Percentiles rank a stretch among this genome's conserved stretches.
Evolutionary conservation across 768 basidiomycete species (phyloP).

Genomic region (Russula dissimulans): DNA sequence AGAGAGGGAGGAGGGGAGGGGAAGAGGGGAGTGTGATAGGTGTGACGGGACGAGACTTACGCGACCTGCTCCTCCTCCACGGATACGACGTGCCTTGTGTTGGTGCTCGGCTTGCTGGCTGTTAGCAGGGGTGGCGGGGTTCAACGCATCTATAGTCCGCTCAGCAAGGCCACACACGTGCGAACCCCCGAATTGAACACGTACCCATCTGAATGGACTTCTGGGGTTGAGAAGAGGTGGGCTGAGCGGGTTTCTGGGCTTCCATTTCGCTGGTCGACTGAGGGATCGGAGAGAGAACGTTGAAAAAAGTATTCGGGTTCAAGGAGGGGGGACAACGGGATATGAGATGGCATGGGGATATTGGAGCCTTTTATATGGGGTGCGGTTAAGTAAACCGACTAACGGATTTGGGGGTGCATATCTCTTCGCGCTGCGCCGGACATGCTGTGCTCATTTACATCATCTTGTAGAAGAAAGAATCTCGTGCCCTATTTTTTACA

Average conservation of each 20-base stretch:
- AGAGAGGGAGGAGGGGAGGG: neutral
- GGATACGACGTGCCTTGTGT: conserved; percentile 47
- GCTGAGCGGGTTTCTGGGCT: conserved; percentile 23
- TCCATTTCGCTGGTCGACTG: conserved; percentile 22
- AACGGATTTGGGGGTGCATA: neutral
- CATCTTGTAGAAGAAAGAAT: neutral
- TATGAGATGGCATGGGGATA: neutral
- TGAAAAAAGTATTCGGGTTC: neutral
- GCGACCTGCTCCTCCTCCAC: conserved; percentile 57
- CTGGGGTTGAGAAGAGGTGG: conserved; percentile 46
- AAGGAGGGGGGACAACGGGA: neutral
- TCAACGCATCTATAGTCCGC: conserved; percentile 35
- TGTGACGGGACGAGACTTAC: neutral
- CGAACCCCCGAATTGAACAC: conserved; percentile 21
- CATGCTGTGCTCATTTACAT: neutral
- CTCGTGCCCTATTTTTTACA: too few species aligned
- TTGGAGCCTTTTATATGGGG: neutral
- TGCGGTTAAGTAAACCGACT: neutral
- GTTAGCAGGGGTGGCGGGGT: conserved; percentile 31
- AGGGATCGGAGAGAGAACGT: neutral
- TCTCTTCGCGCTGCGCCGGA: neutral
- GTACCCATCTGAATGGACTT: conserved; percentile 55
- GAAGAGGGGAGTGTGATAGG: neutral
- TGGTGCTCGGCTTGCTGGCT: conserved; percentile 30
- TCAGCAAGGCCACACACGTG: neutral